Evolutionary conservation across 2,329 filamentous ascomycete species (phyloP).

Genomic region (Fusarium stilboides): DNA sequence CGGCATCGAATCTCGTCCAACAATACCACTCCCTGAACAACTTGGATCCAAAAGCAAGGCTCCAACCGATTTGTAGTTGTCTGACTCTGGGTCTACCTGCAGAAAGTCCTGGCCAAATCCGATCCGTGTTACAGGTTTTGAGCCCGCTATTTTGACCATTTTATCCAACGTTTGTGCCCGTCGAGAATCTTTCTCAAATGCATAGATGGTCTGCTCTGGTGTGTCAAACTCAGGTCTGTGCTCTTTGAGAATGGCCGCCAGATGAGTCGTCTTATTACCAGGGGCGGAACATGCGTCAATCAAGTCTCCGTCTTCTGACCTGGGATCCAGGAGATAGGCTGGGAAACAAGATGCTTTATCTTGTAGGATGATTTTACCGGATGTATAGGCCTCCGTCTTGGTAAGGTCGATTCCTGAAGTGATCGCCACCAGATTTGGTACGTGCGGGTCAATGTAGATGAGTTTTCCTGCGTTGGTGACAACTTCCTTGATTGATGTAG

Average conservation of each 20-base stretch:
- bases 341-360: conserved; percentile 99
- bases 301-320: conserved; percentile 77
- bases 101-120: conserved; percentile 86
- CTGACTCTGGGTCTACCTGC: conserved; percentile 75
- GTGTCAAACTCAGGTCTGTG: conserved; percentile 57
- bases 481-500: conserved; percentile 70
- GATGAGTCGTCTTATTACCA: conserved; percentile 96
- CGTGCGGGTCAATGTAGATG: conserved; percentile 82
- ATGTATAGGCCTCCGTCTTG: conserved; percentile 79
- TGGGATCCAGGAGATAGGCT: conserved; percentile 85
- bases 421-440: conserved; percentile 87
- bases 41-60: conserved; percentile 91
- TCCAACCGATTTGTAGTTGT: conserved; percentile 78
- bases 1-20: conserved; percentile 86
- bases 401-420: conserved; percentile 80
- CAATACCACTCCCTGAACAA: conserved; percentile 95
- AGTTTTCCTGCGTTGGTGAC: conserved; percentile 63
- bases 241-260: conserved; percentile 79
- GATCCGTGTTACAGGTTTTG: conserved; percentile 75
- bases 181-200: conserved; percentile 82
- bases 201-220: conserved; percentile 70
- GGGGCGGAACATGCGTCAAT: conserved; percentile 96
- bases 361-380: conserved; percentile 88
- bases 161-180: conserved; percentile 84
- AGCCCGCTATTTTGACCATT: conserved; percentile 87